Percentiles rank a stretch among this genome's conserved stretches.
Evolutionary conservation across 108 stramenopile species (phyloP).

Genomic region (Asterionellopsis glacialis): DNA sequence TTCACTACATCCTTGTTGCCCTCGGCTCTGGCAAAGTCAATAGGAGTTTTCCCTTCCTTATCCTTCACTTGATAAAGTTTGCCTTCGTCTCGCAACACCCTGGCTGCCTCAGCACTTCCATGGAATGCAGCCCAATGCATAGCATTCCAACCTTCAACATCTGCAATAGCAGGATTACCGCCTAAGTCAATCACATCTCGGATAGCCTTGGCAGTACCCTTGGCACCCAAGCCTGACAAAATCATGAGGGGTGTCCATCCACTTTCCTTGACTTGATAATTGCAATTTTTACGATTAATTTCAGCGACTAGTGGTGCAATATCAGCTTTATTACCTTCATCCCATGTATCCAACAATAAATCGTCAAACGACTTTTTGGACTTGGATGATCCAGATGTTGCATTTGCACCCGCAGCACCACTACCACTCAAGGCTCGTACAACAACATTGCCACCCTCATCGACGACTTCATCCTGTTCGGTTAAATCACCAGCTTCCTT

Average conservation of each 20-base stretch:
- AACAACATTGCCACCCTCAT: slow-evolving; percentile 58
- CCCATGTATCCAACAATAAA: slow-evolving; percentile 83
- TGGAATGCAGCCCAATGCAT: slow-evolving; percentile 88
- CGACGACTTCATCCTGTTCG: slow-evolving; percentile 58
- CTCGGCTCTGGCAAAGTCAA: slow-evolving; percentile 67
- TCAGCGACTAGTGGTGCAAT: slow-evolving; percentile 48
- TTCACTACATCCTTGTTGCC: slow-evolving; percentile 67
- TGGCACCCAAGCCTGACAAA: slow-evolving; percentile 61
- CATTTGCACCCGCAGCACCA: slow-evolving; percentile 8
- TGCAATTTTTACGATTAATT: slow-evolving; percentile 70
- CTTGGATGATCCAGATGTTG: not conserved
- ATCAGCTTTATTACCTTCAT: slow-evolving; percentile 75
- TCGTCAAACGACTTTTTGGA: slow-evolving; percentile 55
- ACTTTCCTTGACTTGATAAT: slow-evolving; percentile 66
- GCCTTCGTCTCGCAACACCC: slow-evolving; percentile 41
- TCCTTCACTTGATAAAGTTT: slow-evolving; percentile 50
- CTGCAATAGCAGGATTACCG: slow-evolving; percentile 62
- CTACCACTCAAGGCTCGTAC: not conserved
- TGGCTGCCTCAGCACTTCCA: slow-evolving; percentile 67
- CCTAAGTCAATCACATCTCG: slow-evolving; percentile 57
- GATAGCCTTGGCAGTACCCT: slow-evolving; percentile 47
- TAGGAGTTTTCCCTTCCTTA: slow-evolving; percentile 82
- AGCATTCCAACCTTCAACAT: slow-evolving; percentile 85
- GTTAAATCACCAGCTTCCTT: slow-evolving; percentile 57
- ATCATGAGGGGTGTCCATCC: slow-evolving; percentile 87